phyloP scores from a whole-genome alignment of 805 yeast genomes.

The Isabelozyma rhagii region DNA sequence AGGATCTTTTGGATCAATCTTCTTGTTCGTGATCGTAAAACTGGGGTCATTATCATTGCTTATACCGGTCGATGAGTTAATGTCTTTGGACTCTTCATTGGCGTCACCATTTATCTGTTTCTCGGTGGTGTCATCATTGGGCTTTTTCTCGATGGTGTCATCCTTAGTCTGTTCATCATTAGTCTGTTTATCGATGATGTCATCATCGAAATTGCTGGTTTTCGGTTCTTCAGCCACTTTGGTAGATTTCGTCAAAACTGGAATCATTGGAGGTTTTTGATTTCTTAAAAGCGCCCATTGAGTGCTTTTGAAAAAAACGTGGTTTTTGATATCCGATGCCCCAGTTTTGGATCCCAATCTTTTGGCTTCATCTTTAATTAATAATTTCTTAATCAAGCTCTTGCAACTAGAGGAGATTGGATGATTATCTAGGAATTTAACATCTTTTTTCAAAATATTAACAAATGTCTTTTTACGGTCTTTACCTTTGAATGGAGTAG shows the following conservation, averaged over 20 bases:
- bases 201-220: conserved; percentile 11
- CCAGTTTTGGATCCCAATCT: conserved; percentile 91
- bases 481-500: conserved; percentile 93
- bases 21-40: background rate
- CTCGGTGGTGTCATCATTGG: conserved; percentile 6
- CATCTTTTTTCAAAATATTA: conserved; percentile 80
- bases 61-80: background rate
- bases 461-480: conserved; percentile 88
- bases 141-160: background rate
- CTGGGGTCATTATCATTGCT: background rate
- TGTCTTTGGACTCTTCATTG: conserved; percentile 1
- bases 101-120: conserved; percentile 20
- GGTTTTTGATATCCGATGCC: conserved; percentile 90
- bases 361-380: conserved; percentile 85
- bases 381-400: conserved; percentile 70
- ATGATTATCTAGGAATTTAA: conserved; percentile 68
- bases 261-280: conserved; percentile 94
- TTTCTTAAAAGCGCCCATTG: conserved; percentile 96
- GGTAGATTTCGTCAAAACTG: conserved; percentile 52
- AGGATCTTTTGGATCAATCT: conserved; percentile 55
- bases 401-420: conserved; percentile 73
- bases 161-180: conserved; percentile 14
- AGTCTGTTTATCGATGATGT: conserved; percentile 8
- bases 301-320: conserved; percentile 83
- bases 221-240: conserved; percentile 13